Percentiles rank a stretch among this genome's conserved stretches.
Conservation (phyloP, 257 asterid species). For the Mitragyna speciosa region DNA sequence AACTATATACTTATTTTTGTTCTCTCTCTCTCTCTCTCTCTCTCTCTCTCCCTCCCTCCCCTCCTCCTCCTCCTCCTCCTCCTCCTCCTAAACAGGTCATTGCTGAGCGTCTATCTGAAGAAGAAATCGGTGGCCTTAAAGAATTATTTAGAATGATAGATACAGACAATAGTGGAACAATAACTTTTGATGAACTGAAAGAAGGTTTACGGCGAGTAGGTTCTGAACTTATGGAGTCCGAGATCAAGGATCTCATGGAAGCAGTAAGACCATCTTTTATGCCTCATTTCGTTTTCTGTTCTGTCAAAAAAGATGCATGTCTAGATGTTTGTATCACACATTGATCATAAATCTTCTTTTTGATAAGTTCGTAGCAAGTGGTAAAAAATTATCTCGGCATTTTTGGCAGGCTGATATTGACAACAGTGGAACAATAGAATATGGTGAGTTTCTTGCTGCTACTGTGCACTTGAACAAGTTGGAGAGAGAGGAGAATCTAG, state of each 20-base stretch:
- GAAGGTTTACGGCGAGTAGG: constrained; percentile 88
- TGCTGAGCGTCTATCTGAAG: constrained; percentile 90
- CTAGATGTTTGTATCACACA: neutral
- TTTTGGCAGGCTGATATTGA: constrained; percentile 80
- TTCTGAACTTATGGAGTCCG: constrained; percentile 91
- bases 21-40: no score
- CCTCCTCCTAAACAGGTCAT: constrained; percentile 89
- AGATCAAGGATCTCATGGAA: constrained; percentile 84
- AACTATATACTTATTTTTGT: neutral
- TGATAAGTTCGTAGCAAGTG: neutral
- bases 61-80: no score
- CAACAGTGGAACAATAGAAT: constrained; percentile 89
- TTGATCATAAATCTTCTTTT: neutral
- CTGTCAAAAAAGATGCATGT: neutral
- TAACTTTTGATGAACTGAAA: constrained; percentile 88
- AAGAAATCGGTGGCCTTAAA: constrained; percentile 90
- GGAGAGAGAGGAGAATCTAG: constrained; percentile 82
- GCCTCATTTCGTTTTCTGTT: neutral
- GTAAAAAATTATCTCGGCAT: constrained; percentile 1
- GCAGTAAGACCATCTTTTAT: constrained; percentile 50
- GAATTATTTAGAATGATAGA: constrained; percentile 91
- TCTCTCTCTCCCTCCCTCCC: no score
- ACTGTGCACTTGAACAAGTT: constrained; percentile 93
- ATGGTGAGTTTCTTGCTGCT: constrained; percentile 97
- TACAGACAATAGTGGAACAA: constrained; percentile 86